Conservation (phyloP, 495 filamentous ascomycete genomes). For the Entonaema liquescens region DNA sequence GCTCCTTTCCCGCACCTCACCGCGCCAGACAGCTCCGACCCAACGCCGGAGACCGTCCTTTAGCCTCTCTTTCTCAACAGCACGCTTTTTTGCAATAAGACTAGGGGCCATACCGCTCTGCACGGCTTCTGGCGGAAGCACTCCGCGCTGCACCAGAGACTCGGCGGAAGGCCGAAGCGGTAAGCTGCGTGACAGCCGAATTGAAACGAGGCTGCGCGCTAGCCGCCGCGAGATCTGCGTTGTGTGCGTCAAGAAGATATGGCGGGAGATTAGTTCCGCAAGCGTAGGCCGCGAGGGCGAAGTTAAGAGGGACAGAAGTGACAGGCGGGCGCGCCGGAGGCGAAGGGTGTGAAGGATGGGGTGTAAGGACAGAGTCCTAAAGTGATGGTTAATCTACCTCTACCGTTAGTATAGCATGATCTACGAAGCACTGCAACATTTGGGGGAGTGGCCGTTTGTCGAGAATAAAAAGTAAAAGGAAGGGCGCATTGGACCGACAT, state of each 20-base stretch:
- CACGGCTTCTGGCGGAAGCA: conserved; percentile 57
- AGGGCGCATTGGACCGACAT: conserved; percentile 27
- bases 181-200: conserved; percentile 56
- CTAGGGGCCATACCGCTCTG: conserved; percentile 48
- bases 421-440: conserved; percentile 17
- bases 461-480: conserved; percentile 8
- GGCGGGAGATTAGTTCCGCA: conserved; percentile 58
- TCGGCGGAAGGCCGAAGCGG: conserved; percentile 54
- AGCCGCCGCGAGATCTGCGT: conserved; percentile 63
- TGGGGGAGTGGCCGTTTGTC: conserved; percentile 5
- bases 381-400: conserved; percentile 62
- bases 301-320: conserved; percentile 58
- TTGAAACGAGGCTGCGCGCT: conserved; percentile 60
- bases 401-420: conserved; percentile 27
- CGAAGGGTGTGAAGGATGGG: conserved; percentile 65
- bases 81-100: conserved; percentile 56
- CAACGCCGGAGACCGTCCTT: conserved; percentile 63
- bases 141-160: conserved; percentile 54
- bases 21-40: conserved; percentile 57
- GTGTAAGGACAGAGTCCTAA: conserved; percentile 61
- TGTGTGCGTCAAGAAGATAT: conserved; percentile 67
- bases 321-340: conserved; percentile 58
- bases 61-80: conserved; percentile 63
- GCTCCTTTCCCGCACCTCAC: conserved; percentile 51
- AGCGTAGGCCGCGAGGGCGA: conserved; percentile 63